Evolutionary conservation across 129 eudicot genomes (phyloP).

Genomic region (Pseudognaphalium luteoalbum): DNA sequence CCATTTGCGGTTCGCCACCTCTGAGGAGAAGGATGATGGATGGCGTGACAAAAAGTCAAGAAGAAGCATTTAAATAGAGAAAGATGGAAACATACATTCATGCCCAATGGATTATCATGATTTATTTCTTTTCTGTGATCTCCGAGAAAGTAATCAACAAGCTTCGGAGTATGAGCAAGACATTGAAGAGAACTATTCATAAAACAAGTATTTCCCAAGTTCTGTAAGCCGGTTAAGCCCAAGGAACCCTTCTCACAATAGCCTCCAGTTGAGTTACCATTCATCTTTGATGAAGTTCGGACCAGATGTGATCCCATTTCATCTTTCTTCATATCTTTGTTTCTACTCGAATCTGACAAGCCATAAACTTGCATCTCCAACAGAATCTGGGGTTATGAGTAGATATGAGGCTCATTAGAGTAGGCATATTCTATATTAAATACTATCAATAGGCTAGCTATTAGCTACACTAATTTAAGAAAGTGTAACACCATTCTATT

Average conservation of each 20-base stretch:
- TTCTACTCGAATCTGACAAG: constrained; percentile 66
- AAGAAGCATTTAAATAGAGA: not conserved
- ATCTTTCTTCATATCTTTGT: constrained; percentile 66
- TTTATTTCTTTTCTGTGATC: constrained; percentile 92
- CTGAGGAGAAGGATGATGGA: not conserved
- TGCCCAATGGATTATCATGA: constrained; percentile 87
- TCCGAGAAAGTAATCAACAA: constrained; percentile 98
- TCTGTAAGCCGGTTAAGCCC: constrained; percentile 96
- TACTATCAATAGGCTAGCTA: not conserved
- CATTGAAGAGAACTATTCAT: constrained; percentile 99
- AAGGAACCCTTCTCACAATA: constrained; percentile 76
- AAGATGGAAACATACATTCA: constrained; percentile 68
- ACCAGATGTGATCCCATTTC: constrained; percentile 38
- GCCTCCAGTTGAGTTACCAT: constrained; percentile 52
- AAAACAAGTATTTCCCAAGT: constrained; percentile 95
- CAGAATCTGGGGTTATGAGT: constrained; percentile 54
- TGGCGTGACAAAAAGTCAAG: not conserved
- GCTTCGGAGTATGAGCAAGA: constrained; percentile 95
- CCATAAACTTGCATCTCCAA: constrained; percentile 98
- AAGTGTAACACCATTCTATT: not conserved
- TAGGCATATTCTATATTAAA: constrained; percentile 9
- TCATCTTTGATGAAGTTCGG: constrained; percentile 49
- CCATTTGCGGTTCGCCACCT: not conserved
- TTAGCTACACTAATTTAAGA: not conserved
- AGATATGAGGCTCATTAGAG: constrained; percentile 12